Evolutionary conservation across 768 basidiomycete genomes (phyloP), one percentile per base, ranked within the genome.

Genomic region (Coprinopsis marcescibilis): DNA sequence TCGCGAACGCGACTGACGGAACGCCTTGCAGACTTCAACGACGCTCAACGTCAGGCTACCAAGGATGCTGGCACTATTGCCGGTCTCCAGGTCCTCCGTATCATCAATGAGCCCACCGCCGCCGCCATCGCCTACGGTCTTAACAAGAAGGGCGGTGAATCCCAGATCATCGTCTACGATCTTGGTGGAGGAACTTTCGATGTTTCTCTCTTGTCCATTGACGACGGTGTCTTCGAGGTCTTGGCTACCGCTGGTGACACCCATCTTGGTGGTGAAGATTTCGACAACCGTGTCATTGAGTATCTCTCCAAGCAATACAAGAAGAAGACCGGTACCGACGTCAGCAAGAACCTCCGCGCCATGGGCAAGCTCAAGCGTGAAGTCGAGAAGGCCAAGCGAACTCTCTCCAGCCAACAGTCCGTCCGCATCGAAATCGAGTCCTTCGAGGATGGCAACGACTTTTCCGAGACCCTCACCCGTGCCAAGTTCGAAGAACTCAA

Each of bases 401-500:
- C 93, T 30, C 69, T 96, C 52, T 89, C 88, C 32, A 82, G 75
- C 56, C 94, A 97, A 66, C 91, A 94, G 71, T 82, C 78, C 58
- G 89, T 88, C 34, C 83, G 85, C 52, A 76, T 99, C 54, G 95
- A 99, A 65, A 95, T 99, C 52, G 95, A 99, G 69, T 80, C 81
- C 23, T 97, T 98, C 68, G 93, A 94, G 66, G 81, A 83, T 58
- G 95, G 95, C 54, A 94, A 95, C 57, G 95, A 99, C 74, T 91
- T 97, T 60, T 89, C 92, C 26, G 95, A 97, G 77, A 90, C 89
- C 4, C 80, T 98, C 25, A 98, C 95, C 44, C 83, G 95, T 45
- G 95, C 95, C 73, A 98, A 96, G 71, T 98, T 99, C 63, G 95
- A 98, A 67, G 94, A 98, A 67, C 77, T 97, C 55, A 96, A 95